These are phyloP conservation scores for Talaromyces marneffei DNA, from an alignment of 2,329 filamentous ascomycete genomes.

Conservation along the genomic window DNA sequence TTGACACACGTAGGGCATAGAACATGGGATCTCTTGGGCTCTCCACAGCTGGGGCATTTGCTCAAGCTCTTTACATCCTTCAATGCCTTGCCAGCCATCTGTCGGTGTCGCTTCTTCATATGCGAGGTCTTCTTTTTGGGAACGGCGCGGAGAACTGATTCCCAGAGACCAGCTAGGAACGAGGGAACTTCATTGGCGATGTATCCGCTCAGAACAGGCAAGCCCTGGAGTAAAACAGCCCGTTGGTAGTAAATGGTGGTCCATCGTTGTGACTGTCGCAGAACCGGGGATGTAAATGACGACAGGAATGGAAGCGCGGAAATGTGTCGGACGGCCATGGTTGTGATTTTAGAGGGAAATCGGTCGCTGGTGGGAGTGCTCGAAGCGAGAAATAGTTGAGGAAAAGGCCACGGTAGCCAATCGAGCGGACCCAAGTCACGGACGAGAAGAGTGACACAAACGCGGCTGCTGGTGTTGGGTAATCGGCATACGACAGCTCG, in stretches of 20 bases:
- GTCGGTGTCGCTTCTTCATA: constrained; percentile 86
- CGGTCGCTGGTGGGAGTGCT: not conserved
- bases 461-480: not conserved
- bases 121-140: constrained; percentile 99
- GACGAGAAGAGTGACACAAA: not conserved
- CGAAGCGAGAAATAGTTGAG: not conserved
- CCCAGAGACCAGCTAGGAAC: constrained; percentile 80
- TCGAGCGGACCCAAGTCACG: not conserved
- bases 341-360: not conserved
- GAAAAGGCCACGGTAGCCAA: too few species aligned
- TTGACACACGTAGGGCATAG: constrained; percentile 81
- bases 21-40: constrained; percentile 79
- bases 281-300: constrained; percentile 2
- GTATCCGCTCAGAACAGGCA: constrained; percentile 22
- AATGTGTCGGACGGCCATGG: constrained; percentile 8
- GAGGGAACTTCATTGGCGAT: constrained; percentile 59
- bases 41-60: constrained; percentile 83
- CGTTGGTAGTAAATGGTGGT: not conserved
- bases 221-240: not conserved
- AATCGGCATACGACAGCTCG: not conserved
- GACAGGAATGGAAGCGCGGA: constrained; percentile 6
- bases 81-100: constrained; percentile 91
- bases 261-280: constrained; percentile 4
- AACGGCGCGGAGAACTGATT: constrained; percentile 82
- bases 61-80: constrained; percentile 85